Evolutionary conservation across 352 stramenopile species (phyloP).

Genomic region (Pythium sp.): DNA sequence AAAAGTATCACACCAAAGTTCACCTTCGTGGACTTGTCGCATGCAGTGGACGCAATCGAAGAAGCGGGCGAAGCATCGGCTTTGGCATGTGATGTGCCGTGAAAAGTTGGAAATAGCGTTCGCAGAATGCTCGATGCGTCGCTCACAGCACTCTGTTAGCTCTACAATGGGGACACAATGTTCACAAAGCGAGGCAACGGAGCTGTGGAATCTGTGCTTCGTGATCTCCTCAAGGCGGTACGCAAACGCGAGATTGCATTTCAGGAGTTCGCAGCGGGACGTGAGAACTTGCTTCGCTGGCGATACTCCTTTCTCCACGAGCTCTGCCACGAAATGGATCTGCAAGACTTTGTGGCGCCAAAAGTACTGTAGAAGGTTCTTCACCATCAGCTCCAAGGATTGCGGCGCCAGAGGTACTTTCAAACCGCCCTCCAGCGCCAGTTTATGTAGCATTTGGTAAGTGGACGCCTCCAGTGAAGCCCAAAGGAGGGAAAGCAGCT

Average conservation of each 20-base stretch:
- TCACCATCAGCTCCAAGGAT: background rate
- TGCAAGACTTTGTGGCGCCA: slow-evolving; percentile 12
- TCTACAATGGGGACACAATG: too few relatives aligned
- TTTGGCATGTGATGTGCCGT: too few relatives aligned
- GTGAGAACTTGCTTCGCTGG: slow-evolving; percentile 31
- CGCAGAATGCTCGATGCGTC: background rate
- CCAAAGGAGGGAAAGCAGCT: background rate
- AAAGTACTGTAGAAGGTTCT: background rate
- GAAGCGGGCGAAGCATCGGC: too few relatives aligned
- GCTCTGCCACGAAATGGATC: slow-evolving; percentile 37
- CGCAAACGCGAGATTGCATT: background rate
- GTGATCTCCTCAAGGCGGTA: background rate
- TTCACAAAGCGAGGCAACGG: too few relatives aligned
- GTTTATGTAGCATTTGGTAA: background rate
- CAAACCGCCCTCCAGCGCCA: background rate
- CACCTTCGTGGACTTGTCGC: too few relatives aligned
- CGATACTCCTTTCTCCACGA: slow-evolving; percentile 38
- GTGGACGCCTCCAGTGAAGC: background rate
- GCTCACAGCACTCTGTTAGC: too few relatives aligned
- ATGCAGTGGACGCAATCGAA: too few relatives aligned
- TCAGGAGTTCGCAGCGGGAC: background rate
- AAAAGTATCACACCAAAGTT: too few relatives aligned
- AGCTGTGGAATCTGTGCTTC: too few relatives aligned
- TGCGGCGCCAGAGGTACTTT: background rate
- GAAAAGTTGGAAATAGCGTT: background rate